Evolutionary conservation across 352 stramenopile species (phyloP), one percentile per base, ranked within the genome.

Genomic region (Nothophytophthora sp.): DNA sequence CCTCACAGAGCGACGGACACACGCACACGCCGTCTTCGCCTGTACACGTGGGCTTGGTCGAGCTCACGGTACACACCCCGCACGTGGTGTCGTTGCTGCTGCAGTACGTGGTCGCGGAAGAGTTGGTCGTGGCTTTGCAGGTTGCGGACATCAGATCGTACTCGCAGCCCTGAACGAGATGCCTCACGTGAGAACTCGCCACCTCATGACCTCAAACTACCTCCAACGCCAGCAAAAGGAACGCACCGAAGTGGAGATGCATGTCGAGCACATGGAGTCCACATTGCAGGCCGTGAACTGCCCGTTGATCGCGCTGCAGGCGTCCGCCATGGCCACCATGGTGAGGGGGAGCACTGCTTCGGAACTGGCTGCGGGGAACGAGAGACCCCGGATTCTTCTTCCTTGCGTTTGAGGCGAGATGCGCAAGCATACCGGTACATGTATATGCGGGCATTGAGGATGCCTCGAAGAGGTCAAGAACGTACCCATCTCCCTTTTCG

Each of bases 231-330:
- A n/a, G n/a, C n/a, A n/a, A n/a, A n/a, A n/a, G 2, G 16, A 13
- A 58, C 47, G 19, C 50, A 68, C 68, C 37, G 52, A 63, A 4
- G 66, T 57, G 19, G 28, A 45, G 12, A 82, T 29, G 54, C 76
- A 87, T 18, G 45, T 45, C 22, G 45, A 25, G 47, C 76, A 87
- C 44, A 77, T 70, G 16, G 40, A 24, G 15, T 62, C 56, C 24
- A 77, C 55, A 30, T 83, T 56, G 56, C 76, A 87, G 9, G 54
- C 16, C 43, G 81, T 50, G 32, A 50, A 62, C 10, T 61, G 41
- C 33, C 27, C 51, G 43, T 70, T 77, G 51, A 72, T 53, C 5
- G 32, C 34, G 27, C 49, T 46, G 54, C 75, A 86, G 8, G 44
- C 39, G 25, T 72, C 72, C 6, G 50, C 55, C 8, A 41, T n/a